These are phyloP conservation scores for Draba incana DNA, from an alignment of 345 rosid species.

Conservation along the genomic window DNA sequence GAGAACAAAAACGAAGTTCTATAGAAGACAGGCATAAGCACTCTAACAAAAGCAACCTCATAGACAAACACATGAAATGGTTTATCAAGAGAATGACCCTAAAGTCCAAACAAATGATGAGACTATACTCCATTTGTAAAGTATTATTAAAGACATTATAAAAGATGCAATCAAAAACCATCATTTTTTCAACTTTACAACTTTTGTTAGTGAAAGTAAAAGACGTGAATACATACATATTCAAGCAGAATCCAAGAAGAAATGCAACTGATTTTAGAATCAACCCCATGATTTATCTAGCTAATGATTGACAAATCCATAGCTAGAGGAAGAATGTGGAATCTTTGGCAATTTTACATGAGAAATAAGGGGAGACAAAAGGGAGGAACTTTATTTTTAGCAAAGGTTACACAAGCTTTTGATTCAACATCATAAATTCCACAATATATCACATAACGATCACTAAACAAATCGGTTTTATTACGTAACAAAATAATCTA, in stretches of 20 bases:
- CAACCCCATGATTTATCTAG: slow-evolving; percentile 6
- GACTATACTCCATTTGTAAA: slow-evolving; percentile 3
- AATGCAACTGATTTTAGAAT: neutral
- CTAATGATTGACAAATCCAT: neutral
- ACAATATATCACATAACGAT: slow-evolving; percentile 8
- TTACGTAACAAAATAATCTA: neutral
- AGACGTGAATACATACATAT: neutral
- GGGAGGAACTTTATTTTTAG: too few relatives aligned
- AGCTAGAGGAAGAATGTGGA: neutral
- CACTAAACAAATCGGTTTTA: neutral
- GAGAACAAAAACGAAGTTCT: neutral
- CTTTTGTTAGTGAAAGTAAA: slow-evolving; percentile 2
- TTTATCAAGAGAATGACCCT: slow-evolving; percentile 3
- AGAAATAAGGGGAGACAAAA: too few relatives aligned
- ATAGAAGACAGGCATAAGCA: neutral
- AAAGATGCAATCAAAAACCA: slow-evolving; percentile 19
- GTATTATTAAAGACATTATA: too few relatives aligned
- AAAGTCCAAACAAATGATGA: slow-evolving; percentile 23
- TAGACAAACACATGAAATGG: neutral
- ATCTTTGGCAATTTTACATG: too few relatives aligned
- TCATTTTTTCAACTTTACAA: slow-evolving; percentile 16
- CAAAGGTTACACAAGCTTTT: neutral
- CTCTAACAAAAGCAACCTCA: neutral
- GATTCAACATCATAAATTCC: neutral
- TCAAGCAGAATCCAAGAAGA: slow-evolving; percentile 1